Evolutionary conservation across 2,329 filamentous ascomycete species (phyloP).

Genomic region (Alternaria dauci): DNA sequence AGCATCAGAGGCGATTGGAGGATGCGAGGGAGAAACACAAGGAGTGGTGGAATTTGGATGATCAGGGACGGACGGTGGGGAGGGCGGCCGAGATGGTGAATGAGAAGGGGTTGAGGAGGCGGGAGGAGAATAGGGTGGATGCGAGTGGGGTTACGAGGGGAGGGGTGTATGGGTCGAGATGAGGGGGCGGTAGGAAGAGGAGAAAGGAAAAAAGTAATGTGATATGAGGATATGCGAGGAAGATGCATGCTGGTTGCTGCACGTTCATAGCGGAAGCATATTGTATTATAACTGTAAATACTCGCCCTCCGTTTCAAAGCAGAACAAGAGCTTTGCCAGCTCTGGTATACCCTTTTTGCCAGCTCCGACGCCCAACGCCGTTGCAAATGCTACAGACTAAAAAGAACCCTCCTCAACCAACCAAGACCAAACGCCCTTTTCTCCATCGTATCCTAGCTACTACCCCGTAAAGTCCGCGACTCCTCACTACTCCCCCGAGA

Average conservation of each 20-base stretch:
- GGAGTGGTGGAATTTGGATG: conserved; percentile 61
- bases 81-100: conserved; percentile 22
- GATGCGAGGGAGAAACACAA: conserved; percentile 58
- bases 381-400: conserved; percentile 19
- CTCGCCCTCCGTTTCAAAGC: background rate
- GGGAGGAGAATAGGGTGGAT: conserved; percentile 33
- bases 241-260: background rate
- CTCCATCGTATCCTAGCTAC: background rate
- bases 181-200: background rate
- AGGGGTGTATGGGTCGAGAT: conserved; percentile 22
- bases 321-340: conserved; percentile 16
- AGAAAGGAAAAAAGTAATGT: background rate
- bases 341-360: conserved; percentile 34
- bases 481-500: background rate
- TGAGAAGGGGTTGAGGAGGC: conserved; percentile 10
- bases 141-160: conserved; percentile 28
- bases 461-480: background rate
- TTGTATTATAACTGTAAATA: conserved; percentile 27
- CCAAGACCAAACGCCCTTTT: conserved; percentile 5
- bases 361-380: conserved; percentile 21
- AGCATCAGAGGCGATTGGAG: conserved; percentile 57
- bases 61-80: conserved; percentile 44
- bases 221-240: background rate
- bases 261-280: background rate
- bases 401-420: background rate